Conservation (phyloP, 1,284 basidiomycete genomes). For the Pterulicium gracile region DNA sequence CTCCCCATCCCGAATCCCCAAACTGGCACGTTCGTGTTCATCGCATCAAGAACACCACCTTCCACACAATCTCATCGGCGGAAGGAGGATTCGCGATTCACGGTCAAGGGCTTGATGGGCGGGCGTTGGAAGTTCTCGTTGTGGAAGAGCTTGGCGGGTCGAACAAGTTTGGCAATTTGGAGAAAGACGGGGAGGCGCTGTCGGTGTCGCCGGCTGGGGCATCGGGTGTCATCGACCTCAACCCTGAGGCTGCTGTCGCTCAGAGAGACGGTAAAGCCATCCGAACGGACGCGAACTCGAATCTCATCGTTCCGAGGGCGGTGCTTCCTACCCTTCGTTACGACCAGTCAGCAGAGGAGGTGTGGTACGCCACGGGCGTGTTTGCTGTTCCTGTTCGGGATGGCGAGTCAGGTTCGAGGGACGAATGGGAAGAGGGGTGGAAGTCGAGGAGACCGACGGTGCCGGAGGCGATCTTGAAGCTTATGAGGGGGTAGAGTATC, state of each 20-base stretch:
- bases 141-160: background rate
- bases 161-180: constrained; percentile 35
- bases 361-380: background rate
- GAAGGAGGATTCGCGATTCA: constrained; percentile 69
- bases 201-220: constrained; percentile 53
- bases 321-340: constrained; percentile 49
- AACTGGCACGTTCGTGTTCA: constrained; percentile 66
- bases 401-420: constrained; percentile 14
- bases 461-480: constrained; percentile 29
- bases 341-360: background rate
- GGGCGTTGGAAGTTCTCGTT: constrained; percentile 33
- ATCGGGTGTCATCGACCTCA: constrained; percentile 48
- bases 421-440: constrained; percentile 46
- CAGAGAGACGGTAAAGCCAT: constrained; percentile 36
- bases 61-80: constrained; percentile 41
- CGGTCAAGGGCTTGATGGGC: constrained; percentile 52
- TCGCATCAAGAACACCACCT: constrained; percentile 25
- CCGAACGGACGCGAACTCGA: constrained; percentile 64
- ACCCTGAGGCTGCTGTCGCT: constrained; percentile 8
- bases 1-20: constrained; percentile 43
- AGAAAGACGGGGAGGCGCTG: constrained; percentile 32
- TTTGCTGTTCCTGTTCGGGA: background rate
- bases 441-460: constrained; percentile 35
- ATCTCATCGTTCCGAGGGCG: constrained; percentile 57
- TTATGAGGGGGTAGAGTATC: no score